Conservation (phyloP, 768 basidiomycete genomes). For the Heimioporus sp. region DNA sequence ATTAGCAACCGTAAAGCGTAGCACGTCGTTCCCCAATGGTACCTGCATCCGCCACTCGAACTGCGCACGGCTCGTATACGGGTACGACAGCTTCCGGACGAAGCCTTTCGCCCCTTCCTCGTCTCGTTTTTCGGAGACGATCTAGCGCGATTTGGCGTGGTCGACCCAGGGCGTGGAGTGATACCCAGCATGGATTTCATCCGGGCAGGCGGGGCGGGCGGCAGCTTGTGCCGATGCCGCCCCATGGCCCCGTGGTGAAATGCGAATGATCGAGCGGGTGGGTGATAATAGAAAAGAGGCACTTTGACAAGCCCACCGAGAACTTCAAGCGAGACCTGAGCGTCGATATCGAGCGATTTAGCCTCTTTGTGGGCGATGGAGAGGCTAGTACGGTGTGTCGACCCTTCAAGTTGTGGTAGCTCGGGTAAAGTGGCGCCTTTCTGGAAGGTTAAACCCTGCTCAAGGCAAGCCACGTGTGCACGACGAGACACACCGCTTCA, state of each 20-base stretch:
- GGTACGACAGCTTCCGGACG: constrained; percentile 90
- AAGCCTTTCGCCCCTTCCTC: constrained; percentile 90
- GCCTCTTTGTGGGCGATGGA: no score
- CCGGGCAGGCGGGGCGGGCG: constrained; percentile 70
- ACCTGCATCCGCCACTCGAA: constrained; percentile 81
- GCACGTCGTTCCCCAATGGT: constrained; percentile 80
- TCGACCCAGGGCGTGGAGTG: constrained; percentile 77
- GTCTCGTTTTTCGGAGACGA: constrained; percentile 94
- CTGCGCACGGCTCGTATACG: constrained; percentile 91
- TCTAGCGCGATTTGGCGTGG: constrained; percentile 80
- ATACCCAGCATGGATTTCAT: constrained; percentile 78
- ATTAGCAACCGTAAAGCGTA: no score
- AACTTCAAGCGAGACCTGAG: no score
- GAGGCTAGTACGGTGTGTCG: no score
- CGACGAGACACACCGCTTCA: no score
- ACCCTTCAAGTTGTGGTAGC: no score
- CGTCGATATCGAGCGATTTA: no score
- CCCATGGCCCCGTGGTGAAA: constrained; percentile 80
- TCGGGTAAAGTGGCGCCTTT: no score
- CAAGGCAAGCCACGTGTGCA: no score
- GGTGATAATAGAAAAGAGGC: neutral
- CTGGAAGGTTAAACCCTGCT: no score
- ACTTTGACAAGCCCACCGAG: neutral
- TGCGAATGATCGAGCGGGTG: no score
- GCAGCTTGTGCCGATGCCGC: constrained; percentile 69